Evolutionary conservation across 2,329 filamentous ascomycete genomes (phyloP).

Genomic region (Rutstroemia sydowiana): DNA sequence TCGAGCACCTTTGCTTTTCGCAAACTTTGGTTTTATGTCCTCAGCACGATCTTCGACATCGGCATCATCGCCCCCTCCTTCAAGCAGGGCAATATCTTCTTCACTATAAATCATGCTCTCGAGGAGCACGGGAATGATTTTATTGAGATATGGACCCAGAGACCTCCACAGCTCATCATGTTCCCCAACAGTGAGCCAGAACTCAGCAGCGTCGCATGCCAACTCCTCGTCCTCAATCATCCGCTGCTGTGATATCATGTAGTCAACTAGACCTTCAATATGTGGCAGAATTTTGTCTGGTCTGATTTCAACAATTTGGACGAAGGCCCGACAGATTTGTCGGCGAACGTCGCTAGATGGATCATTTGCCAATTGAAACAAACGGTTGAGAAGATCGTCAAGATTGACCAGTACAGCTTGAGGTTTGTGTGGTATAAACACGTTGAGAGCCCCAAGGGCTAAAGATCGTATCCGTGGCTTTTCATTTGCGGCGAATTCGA

Average conservation of each 20-base stretch:
- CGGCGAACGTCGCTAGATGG: constrained; percentile 73
- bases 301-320: constrained; percentile 81
- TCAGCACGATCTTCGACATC: constrained; percentile 84
- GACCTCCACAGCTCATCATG: constrained; percentile 71
- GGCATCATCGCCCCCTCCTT: constrained; percentile 80
- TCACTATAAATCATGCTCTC: constrained; percentile 95
- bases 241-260: constrained; percentile 84
- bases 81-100: constrained; percentile 81
- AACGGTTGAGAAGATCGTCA: constrained; percentile 71
- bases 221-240: constrained; percentile 76
- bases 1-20: constrained; percentile 54
- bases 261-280: constrained; percentile 81
- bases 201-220: constrained; percentile 90
- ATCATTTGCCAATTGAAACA: constrained; percentile 78
- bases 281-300: constrained; percentile 88
- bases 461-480: constrained; percentile 71
- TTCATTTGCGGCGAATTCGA: constrained; percentile 74
- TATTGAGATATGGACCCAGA: constrained; percentile 69
- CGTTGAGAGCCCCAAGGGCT: constrained; percentile 79
- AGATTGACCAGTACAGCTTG: constrained; percentile 74
- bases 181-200: constrained; percentile 92
- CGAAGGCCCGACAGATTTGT: constrained; percentile 89
- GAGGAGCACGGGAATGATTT: constrained; percentile 84
- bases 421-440: constrained; percentile 81
- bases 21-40: constrained; percentile 89